A percentile compares a stretch with the other conserved stretches of the same genome.
These are phyloP conservation scores for Colletotrichum echinochloae DNA, from an alignment of 2,329 filamentous ascomycete species.

Conservation along the genomic window DNA sequence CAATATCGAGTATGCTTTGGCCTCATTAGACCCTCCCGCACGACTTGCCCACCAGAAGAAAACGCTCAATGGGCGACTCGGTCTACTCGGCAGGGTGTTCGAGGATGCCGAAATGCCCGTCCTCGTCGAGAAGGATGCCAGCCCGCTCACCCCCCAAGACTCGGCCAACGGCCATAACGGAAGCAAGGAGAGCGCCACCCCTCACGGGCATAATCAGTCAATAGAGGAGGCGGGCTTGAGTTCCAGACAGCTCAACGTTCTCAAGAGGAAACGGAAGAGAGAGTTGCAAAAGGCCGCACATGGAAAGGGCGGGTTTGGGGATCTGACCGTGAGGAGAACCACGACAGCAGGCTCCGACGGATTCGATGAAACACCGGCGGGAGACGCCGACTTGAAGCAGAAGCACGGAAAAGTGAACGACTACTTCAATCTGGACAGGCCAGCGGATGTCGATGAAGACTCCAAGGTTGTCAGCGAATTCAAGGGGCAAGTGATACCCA, in stretches of 20 bases:
- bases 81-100: slow-evolving; percentile 84
- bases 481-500: slow-evolving; percentile 83
- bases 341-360: slow-evolving; percentile 72
- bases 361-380: slow-evolving; percentile 69
- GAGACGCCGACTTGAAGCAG: slow-evolving; percentile 62
- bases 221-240: slow-evolving; percentile 81
- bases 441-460: slow-evolving; percentile 84
- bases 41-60: slow-evolving; percentile 91
- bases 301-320: slow-evolving; percentile 89
- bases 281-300: slow-evolving; percentile 87
- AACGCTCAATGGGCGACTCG: slow-evolving; percentile 83
- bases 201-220: slow-evolving; percentile 53
- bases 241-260: slow-evolving; percentile 91
- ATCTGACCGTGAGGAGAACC: slow-evolving; percentile 77
- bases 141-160: slow-evolving; percentile 61
- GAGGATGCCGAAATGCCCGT: slow-evolving; percentile 82
- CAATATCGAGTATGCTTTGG: slow-evolving; percentile 86
- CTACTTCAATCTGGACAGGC: slow-evolving; percentile 90
- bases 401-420: slow-evolving; percentile 77
- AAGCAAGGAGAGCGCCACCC: slow-evolving; percentile 51
- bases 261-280: slow-evolving; percentile 94
- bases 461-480: slow-evolving; percentile 95
- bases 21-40: slow-evolving; percentile 82
- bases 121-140: slow-evolving; percentile 62
- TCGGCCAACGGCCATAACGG: slow-evolving; percentile 50